Base-by-base conservation (phyloP, 768 basidiomycete genomes). In the Phanerodontia chrysosporium region DNA sequence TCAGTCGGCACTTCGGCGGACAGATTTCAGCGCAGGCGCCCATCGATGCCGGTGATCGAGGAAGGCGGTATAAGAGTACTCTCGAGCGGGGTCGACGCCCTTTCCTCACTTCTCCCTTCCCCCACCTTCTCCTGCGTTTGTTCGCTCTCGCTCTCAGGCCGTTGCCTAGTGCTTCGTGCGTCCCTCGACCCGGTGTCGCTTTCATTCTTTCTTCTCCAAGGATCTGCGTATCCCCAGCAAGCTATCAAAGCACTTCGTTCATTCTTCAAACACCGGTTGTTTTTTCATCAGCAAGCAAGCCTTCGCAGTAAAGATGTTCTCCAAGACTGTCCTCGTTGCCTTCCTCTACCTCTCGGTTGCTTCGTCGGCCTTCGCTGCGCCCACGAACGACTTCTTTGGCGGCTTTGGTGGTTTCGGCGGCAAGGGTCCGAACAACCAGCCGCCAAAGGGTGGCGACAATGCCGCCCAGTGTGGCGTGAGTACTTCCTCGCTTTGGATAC, bases 181-280 rank as follows among this genome's bases (percentile, higher is more conserved):
- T 75, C 69, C 69, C 75, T 72, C 79, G 80, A 78, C 79, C 80
- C 77, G 79, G 80, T 79, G 80, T 81, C 79, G 72, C 75, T 77
- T 76, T 72, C 70, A 69, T 73, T 67, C 67, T 67, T 70, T 72
- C 68, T 66, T 53, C 49, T 29, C 51, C 53, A 58, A 45, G 55
- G 63, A 62, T 64, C 49, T 30, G n/a, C 14, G 52, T 24, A 39
- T 59, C 62, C n/a, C 62, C 62, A 57, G 58, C 58, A 64, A 69
- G 70, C 69, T 67, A 68, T 66, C 72, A 67, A 67, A 66, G 67
- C 70, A 67, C 48, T 60, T 54, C 66, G 63, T 70, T 70, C 65
- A 65, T 68, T 69, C 67, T 60, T 58, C 58, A 52, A 56, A 61
- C 61, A 57, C 58, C 62, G 64, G 58, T 49, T 66, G 51, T 49